Base-by-base conservation (phyloP, 306 rosid genomes). In the Parietaria judaica region DNA sequence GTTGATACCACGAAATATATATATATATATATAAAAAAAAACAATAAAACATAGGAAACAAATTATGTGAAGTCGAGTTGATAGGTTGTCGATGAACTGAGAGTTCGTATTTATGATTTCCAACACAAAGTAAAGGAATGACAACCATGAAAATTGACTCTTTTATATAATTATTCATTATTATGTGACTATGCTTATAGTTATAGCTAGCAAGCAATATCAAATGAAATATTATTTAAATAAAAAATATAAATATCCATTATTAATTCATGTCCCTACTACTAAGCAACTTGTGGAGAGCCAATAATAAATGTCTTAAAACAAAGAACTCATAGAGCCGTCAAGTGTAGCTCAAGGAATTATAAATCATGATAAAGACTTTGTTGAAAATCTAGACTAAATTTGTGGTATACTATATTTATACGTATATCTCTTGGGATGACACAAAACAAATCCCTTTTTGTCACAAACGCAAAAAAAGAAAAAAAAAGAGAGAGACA, bases 141-240 rank as follows among this genome's bases (percentile, higher is more conserved):
- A 55, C 60, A 35, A 55, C 60, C 14, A 34, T 23, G 41, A 55
- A 36, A 31, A 31, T 55, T 55, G 60, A 36, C 43, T 55, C 11
- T 56, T 6, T 36, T 10, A 36, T 50, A 50, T 3, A 50, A 5
- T 6, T 53, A 9, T 3, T 51, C 3, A 5, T 17, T 35, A 12
- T 36, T 12, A 8, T 6, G 7, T 6, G 14, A 36, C 11, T 3
- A 56, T 4, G 15, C 61, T 56, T 4, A 43, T 14, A 31, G 46
- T 56, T 4, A 43, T 14, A 31, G 46, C 45, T 36, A 1, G 43
- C 3, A 0, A 14, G 14, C 16, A 41, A 41, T 41, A 41, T 41
- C 9, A 8, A 41, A 41, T 41, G 45, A 41, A 1, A 23, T 23
- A 23, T 5, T 41, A 41, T 41, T 8, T 41, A 53, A 13, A 3